These are phyloP conservation scores for Solanum virginianum DNA, from an alignment of 257 asterid genomes.

Conservation along the genomic window DNA sequence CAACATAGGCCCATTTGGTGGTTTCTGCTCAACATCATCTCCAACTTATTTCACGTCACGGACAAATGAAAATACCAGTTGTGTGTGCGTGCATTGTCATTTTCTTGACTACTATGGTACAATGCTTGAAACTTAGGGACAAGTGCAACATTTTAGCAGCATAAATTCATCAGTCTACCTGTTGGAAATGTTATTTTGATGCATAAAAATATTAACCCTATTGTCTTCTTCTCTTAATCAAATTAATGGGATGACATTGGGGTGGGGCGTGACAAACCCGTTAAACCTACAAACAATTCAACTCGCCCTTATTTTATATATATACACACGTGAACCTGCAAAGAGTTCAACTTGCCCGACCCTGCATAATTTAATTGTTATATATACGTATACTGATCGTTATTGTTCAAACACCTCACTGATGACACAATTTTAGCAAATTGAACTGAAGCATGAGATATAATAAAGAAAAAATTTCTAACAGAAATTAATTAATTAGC, in stretches of 20 bases:
- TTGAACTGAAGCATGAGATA: not conserved
- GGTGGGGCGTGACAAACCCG: not conserved
- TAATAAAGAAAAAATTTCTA: not conserved
- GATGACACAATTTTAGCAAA: not conserved
- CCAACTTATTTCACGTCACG: not conserved
- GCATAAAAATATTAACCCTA: slow-evolving; percentile 19
- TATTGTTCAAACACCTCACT: too few relatives aligned
- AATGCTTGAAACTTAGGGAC: slow-evolving; percentile 20
- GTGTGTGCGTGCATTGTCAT: slow-evolving; percentile 12
- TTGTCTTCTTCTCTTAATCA: slow-evolving; percentile 19
- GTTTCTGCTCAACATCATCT: slow-evolving; percentile 2
- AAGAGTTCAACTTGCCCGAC: not conserved
- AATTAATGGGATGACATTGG: not conserved
- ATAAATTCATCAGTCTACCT: slow-evolving; percentile 12
- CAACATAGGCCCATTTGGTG: slow-evolving; percentile 7
- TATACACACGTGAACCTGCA: too few relatives aligned
- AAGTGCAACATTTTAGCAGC: not conserved
- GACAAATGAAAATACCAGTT: not conserved
- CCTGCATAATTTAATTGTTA: not conserved
- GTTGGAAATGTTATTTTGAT: slow-evolving; percentile 22
- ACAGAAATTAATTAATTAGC: not conserved
- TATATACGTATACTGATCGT: too few relatives aligned
- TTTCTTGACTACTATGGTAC: slow-evolving; percentile 4
- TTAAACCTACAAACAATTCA: not conserved
- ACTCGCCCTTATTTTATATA: not conserved